Evolutionary conservation across 2,329 filamentous ascomycete species (phyloP), one percentile per base, ranked within the genome.

Genomic region (Microdochium nivale): DNA sequence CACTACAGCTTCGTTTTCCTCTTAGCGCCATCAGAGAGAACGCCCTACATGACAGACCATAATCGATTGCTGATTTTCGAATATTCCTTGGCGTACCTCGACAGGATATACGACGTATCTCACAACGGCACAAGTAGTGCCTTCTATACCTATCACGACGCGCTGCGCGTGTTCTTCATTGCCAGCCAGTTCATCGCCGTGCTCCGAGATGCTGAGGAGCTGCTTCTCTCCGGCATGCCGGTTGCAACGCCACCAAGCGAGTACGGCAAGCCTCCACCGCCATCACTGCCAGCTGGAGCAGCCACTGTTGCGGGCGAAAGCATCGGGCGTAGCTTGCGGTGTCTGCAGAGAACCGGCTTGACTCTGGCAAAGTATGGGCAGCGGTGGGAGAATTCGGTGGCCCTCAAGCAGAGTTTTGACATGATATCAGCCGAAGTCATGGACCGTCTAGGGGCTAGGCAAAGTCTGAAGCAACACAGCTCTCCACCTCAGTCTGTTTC

Each of bases 1-100:
- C 80, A 92, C 47, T 97, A 96, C 71, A 95, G 89, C 62, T 94
- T 90, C 60, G 86, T 96, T 24, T 90, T 96, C 65, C 88, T 92
- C 52, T 78, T 96, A 8, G 90, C 90, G 1, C 89, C 90, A 1
- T 91, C 87, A 33, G 81, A 84, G 1, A 78, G 86, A 47, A 83
- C 87, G 3, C 87, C 88, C 0, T 75, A 80, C 23, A 83, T 91
- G 49, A 85, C 83, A 3, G 80, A 89, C 47, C 90, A 92, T 63
- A 87, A 85, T 35, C 87, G 90, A 55, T 76, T 84, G 27, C 75
- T 95, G 24, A 88, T 96, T 40, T 95, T 95, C 65, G 90, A 96
- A 64, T 86, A 94, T 61, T 85, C 85, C 56, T 83, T 92, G 58
- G 80, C 85, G n/a, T 96, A 94, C 62, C 80, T 94, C 48, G 79